Conservation (phyloP, 129 eudicot genomes). For the Tagetes erecta region DNA sequence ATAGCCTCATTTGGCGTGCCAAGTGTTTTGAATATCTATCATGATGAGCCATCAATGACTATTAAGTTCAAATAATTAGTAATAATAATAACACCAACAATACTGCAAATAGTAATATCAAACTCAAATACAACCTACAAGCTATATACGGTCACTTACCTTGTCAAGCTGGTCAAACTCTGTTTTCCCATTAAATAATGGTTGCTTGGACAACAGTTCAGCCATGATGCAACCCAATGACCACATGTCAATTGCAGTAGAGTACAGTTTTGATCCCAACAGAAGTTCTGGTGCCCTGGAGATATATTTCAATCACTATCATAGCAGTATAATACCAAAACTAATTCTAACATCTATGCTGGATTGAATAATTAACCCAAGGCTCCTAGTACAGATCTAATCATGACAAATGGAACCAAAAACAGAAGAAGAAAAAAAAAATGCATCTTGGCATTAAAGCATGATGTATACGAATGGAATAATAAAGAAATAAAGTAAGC, state of each 20-base stretch:
- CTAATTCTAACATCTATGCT: not conserved
- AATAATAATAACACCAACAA: not conserved
- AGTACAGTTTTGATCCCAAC: conserved; percentile 80
- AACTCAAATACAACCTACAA: not conserved
- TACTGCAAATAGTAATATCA: not conserved
- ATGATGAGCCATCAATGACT: not conserved
- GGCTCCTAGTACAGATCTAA: conserved; percentile 1
- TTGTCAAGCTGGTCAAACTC: conserved; percentile 96
- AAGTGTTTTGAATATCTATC: conserved; percentile 79
- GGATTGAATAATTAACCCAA: not conserved
- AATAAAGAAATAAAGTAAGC: not conserved
- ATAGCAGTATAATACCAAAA: not conserved
- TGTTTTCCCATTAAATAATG: conserved; percentile 80
- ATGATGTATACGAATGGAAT: not conserved
- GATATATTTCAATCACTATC: not conserved
- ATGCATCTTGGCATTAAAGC: not conserved
- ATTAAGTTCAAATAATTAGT: not conserved
- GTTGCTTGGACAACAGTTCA: conserved; percentile 77
- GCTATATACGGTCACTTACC: conserved; percentile 38
- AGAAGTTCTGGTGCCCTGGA: conserved; percentile 89
- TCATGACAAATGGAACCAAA: not conserved
- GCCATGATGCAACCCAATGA: conserved; percentile 97
- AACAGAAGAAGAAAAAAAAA: not conserved
- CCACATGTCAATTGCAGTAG: conserved; percentile 99
- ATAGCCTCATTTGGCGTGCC: conserved; percentile 93